phyloP scores from a whole-genome alignment of 495 filamentous ascomycete genomes.

The Sporormia fimetaria region DNA sequence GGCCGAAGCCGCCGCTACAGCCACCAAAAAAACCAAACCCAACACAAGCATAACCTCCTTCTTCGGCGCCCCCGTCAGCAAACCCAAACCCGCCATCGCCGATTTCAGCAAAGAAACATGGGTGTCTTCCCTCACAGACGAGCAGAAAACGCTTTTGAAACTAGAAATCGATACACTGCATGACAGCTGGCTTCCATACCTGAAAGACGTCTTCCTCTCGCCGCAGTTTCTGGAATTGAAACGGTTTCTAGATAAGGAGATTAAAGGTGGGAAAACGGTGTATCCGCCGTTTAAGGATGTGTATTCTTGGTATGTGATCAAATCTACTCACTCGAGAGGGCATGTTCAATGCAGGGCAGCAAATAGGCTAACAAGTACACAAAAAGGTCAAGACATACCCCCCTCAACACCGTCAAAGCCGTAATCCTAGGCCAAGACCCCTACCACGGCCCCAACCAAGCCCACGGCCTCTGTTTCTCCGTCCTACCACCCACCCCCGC shows the following conservation, averaged over 20 bases:
- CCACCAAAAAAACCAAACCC: slow-evolving; percentile 63
- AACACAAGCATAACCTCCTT: slow-evolving; percentile 54
- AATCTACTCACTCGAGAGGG: not conserved
- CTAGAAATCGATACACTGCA: slow-evolving; percentile 87
- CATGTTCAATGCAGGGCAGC: not conserved
- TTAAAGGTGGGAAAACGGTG: slow-evolving; percentile 55
- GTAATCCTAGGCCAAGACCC: slow-evolving; percentile 94
- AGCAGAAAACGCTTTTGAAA: slow-evolving; percentile 70
- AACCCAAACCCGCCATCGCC: slow-evolving; percentile 26
- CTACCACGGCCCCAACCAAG: slow-evolving; percentile 92
- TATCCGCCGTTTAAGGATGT: slow-evolving; percentile 82
- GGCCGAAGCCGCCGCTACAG: slow-evolving; percentile 35
- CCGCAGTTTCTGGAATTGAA: slow-evolving; percentile 78
- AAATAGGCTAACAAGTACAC: slow-evolving; percentile 1
- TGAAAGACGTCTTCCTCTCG: slow-evolving; percentile 71
- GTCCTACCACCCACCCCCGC: slow-evolving; percentile 79
- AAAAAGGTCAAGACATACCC: slow-evolving; percentile 76
- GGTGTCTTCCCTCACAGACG: slow-evolving; percentile 62
- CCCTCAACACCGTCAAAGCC: slow-evolving; percentile 70
- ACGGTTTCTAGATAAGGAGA: slow-evolving; percentile 71
- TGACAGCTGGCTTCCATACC: slow-evolving; percentile 75
- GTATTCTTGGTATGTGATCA: slow-evolving; percentile 68
- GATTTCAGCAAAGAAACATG: slow-evolving; percentile 85
- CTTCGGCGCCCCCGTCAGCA: slow-evolving; percentile 41
- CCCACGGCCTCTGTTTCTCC: slow-evolving; percentile 89